These are phyloP conservation scores for Chlamydomonas applanata DNA, from an alignment of 139 green algal species.

Conservation along the genomic window DNA sequence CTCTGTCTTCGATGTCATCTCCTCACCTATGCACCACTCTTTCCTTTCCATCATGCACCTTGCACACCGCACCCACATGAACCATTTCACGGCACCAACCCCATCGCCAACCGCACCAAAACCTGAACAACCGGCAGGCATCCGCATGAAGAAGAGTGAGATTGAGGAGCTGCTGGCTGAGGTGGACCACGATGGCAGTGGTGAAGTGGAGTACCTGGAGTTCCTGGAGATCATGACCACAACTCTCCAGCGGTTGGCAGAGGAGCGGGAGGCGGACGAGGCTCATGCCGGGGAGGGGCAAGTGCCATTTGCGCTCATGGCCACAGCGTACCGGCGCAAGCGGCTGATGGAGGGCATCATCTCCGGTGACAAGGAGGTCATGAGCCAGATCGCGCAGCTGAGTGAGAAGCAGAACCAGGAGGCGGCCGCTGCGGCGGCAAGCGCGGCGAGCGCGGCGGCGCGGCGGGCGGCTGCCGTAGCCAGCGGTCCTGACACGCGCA, in stretches of 20 bases:
- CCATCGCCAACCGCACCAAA: too few relatives aligned
- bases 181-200: conserved; percentile 63
- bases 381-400: conserved; percentile 20
- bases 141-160: conserved; percentile 29
- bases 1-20: too few relatives aligned
- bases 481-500: conserved; percentile 1
- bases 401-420: conserved; percentile 9
- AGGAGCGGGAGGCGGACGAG: conserved; percentile 25
- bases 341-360: conserved; percentile 74
- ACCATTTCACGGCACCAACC: too few relatives aligned
- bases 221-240: conserved; percentile 78
- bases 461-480: not conserved
- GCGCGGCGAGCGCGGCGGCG: not conserved
- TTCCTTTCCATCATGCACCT: too few relatives aligned
- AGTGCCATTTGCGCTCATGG: conserved; percentile 64
- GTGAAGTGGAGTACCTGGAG: conserved; percentile 51
- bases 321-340: conserved; percentile 69
- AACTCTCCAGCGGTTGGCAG: conserved; percentile 39
- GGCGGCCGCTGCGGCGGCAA: not conserved
- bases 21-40: not conserved
- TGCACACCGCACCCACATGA: too few relatives aligned
- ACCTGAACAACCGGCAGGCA: too few relatives aligned
- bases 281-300: conserved; percentile 10
- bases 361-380: conserved; percentile 57
- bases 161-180: conserved; percentile 57